phyloP scores from a whole-genome alignment of 179 eudicot species.

The Beta corolliflora region DNA sequence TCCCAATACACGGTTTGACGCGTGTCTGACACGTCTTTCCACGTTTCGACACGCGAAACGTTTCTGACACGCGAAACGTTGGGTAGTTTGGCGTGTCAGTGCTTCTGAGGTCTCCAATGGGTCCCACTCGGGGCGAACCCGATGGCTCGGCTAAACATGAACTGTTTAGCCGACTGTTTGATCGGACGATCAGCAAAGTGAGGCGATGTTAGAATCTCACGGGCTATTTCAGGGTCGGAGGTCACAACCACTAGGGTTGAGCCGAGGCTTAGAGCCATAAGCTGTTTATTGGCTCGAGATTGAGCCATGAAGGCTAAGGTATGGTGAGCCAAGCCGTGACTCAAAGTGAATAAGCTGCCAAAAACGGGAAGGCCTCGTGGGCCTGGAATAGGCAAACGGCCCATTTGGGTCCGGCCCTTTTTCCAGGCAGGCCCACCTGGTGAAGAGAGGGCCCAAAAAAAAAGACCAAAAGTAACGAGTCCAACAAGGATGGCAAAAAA shows the following conservation, averaged over 20 bases:
- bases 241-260: constrained; percentile 50
- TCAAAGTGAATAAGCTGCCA: constrained; percentile 27
- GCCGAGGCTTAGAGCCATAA: constrained; percentile 65
- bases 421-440: constrained; percentile 37
- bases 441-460: constrained; percentile 21
- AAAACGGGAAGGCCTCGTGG: constrained; percentile 25
- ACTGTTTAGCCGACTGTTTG: constrained; percentile 54
- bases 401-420: constrained; percentile 24
- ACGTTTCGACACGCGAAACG: no score
- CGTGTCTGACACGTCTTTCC: no score
- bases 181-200: constrained; percentile 62
- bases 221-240: constrained; percentile 43
- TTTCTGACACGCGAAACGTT: no score
- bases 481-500: background rate
- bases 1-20: no score
- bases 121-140: constrained; percentile 54
- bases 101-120: no score
- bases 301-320: constrained; percentile 50
- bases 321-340: constrained; percentile 47
- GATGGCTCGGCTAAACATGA: constrained; percentile 72
- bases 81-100: no score
- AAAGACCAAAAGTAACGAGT: constrained; percentile 13
- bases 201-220: constrained; percentile 55
- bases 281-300: constrained; percentile 31
- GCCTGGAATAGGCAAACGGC: constrained; percentile 36